Evolutionary conservation across 1,139 yeast species (phyloP).

Genomic region (Taiozyma sp.): DNA sequence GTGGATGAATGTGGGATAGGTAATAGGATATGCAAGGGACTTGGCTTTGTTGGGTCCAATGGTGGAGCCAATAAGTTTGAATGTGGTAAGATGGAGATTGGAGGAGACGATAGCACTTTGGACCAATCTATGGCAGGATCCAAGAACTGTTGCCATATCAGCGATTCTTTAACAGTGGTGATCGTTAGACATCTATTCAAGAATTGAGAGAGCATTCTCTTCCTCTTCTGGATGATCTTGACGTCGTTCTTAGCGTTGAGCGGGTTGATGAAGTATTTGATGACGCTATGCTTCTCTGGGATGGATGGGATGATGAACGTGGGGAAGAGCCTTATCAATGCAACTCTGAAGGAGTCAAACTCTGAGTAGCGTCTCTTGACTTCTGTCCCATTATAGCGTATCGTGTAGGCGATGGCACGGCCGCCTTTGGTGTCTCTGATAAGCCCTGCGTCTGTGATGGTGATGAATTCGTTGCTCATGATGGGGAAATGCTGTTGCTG

Average conservation of each 20-base stretch:
- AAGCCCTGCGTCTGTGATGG: slow-evolving; percentile 6
- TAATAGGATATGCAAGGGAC: slow-evolving; percentile 54
- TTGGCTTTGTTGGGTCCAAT: slow-evolving; percentile 44
- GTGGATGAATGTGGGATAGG: slow-evolving; percentile 42
- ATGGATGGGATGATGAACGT: slow-evolving; percentile 86
- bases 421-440: slow-evolving; percentile 34
- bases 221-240: slow-evolving; percentile 55
- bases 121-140: slow-evolving; percentile 84
- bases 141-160: slow-evolving; percentile 69
- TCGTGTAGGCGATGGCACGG: slow-evolving; percentile 63
- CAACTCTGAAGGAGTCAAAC: slow-evolving; percentile 75
- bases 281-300: slow-evolving; percentile 81
- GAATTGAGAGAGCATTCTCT: slow-evolving; percentile 72
- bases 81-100: slow-evolving; percentile 48
- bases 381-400: slow-evolving; percentile 50
- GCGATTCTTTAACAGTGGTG: slow-evolving; percentile 44
- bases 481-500: not conserved
- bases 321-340: slow-evolving; percentile 72
- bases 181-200: slow-evolving; percentile 69
- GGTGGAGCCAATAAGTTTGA: slow-evolving; percentile 53
- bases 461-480: not conserved
- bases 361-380: slow-evolving; percentile 89
- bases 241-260: slow-evolving; percentile 52
- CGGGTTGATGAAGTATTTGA: slow-evolving; percentile 39
- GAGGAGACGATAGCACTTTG: slow-evolving; percentile 48